These are phyloP conservation scores for Calonectria multiphialidica DNA, from an alignment of 2,329 filamentous ascomycete species.

Conservation along the genomic window DNA sequence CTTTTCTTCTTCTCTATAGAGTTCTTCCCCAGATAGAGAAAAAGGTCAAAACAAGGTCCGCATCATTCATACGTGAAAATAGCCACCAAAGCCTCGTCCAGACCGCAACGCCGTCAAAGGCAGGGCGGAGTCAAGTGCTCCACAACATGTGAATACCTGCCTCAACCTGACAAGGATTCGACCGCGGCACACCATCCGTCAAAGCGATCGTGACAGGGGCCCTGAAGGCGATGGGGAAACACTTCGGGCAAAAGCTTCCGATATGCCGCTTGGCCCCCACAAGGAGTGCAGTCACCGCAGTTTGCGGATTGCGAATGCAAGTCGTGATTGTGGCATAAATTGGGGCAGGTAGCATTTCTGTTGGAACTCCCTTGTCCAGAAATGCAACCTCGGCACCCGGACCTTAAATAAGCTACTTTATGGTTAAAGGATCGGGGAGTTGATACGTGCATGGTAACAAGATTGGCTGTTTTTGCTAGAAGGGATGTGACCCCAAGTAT, in stretches of 20 bases:
- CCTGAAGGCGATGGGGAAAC: neutral
- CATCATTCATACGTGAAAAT: too few relatives aligned
- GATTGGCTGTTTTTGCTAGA: neutral
- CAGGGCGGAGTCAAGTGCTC: neutral
- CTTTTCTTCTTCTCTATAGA: too few relatives aligned
- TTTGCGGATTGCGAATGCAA: neutral
- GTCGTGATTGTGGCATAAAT: neutral
- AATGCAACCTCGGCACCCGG: neutral
- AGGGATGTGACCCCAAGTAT: neutral
- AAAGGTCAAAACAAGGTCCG: too few relatives aligned
- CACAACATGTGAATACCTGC: neutral
- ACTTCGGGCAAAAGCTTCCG: neutral
- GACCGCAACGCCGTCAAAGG: too few relatives aligned
- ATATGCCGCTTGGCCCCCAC: neutral
- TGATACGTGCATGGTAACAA: neutral
- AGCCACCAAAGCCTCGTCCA: too few relatives aligned
- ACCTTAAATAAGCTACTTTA: slow-evolving; percentile 1
- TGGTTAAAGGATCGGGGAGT: neutral
- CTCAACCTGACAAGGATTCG: neutral
- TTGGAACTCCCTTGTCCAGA: neutral
- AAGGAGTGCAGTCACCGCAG: neutral
- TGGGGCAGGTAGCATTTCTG: neutral
- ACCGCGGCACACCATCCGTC: neutral
- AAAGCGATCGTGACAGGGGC: neutral
- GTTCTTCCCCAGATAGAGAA: too few relatives aligned